Base-by-base conservation (phyloP, 352 stramenopile species). In the Phytophthora colocasiae region DNA sequence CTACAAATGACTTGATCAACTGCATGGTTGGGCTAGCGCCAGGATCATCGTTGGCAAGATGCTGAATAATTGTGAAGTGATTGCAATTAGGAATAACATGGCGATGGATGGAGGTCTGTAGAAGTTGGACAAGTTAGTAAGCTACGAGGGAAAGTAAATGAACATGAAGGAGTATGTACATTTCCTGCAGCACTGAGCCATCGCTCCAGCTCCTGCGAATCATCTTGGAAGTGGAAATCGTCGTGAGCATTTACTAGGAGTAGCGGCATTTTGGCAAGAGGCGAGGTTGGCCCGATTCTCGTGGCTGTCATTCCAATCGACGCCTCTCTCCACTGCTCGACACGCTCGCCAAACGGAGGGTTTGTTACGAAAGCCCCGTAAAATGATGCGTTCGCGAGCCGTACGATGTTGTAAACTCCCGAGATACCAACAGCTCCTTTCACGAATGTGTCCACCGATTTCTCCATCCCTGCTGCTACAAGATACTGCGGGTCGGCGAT, bases 351-450 rank as follows among this genome's bases (percentile, higher is more conserved):
- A 54, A 96, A 96, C 14, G 81, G 83, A 44, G 87, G 87, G 29
- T 69, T 85, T 2, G 85, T 80, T 43, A 88, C 80, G 0, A 96
- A 52, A 3, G 81, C 62, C 10, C 87, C 85, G 47, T 93, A 96
- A 48, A 96, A 76, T 0, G 79, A 58, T 2, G 85, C 73, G 54
- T 94, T 93, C 4, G 87, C 86, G 17, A 95, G 72, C 1, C 85
- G 83, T 17, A 95, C 85, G 49, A 96, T 84, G 58, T 96, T 95
- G 69, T 96, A 96, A 4, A 95, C 88, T 2, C 88, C 88, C 1
- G 86, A 93, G 47, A 96, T 89, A 10, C 88, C 86, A 9, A 96
- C 77, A 6, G 83, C 75, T 19, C 78, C 80, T 29, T 71, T 77
- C 17, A 94, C 73, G 19, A 83, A 77, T 11, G 47, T 50, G n/a